Evolutionary conservation across 768 basidiomycete species (phyloP).

Genomic region (Melanogaster broomeanus): DNA sequence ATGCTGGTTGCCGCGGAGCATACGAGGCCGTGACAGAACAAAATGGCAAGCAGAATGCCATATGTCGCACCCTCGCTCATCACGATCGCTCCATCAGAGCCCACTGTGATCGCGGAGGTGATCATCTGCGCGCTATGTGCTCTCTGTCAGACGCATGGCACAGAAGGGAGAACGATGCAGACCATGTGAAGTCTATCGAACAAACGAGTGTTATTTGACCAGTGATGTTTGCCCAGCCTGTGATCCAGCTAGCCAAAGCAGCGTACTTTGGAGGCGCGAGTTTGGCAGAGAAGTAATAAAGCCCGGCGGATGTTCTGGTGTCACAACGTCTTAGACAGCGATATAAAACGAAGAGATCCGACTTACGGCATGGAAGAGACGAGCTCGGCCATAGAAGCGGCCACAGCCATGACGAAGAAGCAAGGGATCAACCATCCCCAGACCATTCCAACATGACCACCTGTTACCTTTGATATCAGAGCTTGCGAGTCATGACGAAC

Average conservation of each 20-base stretch:
- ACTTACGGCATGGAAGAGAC: conserved; percentile 77
- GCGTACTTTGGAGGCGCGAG: conserved; percentile 63
- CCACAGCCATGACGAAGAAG: conserved; percentile 66
- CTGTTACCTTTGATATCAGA: conserved; percentile 29
- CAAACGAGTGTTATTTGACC: conserved; percentile 71
- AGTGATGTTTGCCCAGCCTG: conserved; percentile 73
- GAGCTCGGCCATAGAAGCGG: conserved; percentile 72
- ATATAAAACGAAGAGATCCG: not conserved
- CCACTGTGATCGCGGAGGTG: conserved; percentile 65
- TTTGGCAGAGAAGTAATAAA: conserved; percentile 80
- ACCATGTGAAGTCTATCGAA: conserved; percentile 74
- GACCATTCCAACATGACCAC: conserved; percentile 77
- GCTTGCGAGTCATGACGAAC: not conserved
- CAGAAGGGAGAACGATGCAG: conserved; percentile 7
- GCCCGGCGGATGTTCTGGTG: conserved; percentile 69
- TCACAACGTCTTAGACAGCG: not conserved
- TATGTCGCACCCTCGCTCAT: conserved; percentile 64
- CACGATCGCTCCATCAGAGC: conserved; percentile 51
- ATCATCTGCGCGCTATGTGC: conserved; percentile 69
- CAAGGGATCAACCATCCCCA: conserved; percentile 77
- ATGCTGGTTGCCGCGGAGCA: conserved; percentile 70
- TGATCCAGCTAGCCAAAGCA: conserved; percentile 59
- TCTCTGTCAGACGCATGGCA: not conserved
- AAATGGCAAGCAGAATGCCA: conserved; percentile 64
- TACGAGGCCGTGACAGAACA: conserved; percentile 67